Evolutionary conservation across 352 stramenopile species (phyloP).

Genomic region (Globisporangium iwayamae): DNA sequence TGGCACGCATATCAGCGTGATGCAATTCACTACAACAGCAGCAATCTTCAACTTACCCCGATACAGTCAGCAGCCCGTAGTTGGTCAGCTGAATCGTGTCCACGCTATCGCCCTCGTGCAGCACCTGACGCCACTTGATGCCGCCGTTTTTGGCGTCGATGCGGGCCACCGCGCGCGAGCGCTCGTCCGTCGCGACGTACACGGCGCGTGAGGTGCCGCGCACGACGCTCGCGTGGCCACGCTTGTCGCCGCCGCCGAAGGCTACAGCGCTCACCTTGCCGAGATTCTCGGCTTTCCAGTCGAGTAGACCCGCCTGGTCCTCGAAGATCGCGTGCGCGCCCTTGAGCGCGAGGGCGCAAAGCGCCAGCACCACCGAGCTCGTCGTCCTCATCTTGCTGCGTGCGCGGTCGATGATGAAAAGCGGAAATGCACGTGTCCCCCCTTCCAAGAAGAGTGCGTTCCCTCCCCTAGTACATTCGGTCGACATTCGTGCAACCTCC

Average conservation of each 20-base stretch:
- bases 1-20: neutral
- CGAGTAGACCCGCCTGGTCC: slow-evolving; percentile 75
- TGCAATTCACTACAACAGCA: neutral
- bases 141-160: slow-evolving; percentile 64
- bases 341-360: slow-evolving; percentile 21
- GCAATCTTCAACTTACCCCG: slow-evolving; percentile 31
- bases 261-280: slow-evolving; percentile 45
- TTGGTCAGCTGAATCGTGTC: slow-evolving; percentile 70
- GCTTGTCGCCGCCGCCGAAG: slow-evolving; percentile 46
- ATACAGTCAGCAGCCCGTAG: slow-evolving; percentile 61
- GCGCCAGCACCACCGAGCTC: slow-evolving; percentile 18
- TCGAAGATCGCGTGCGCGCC: slow-evolving; percentile 46
- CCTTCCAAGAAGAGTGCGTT: neutral
- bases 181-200: slow-evolving; percentile 69
- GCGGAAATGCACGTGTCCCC: slow-evolving; percentile 8
- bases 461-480: neutral
- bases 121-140: slow-evolving; percentile 75
- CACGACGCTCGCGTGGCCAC: slow-evolving; percentile 29
- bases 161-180: slow-evolving; percentile 55
- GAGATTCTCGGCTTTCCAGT: slow-evolving; percentile 72
- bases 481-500: slow-evolving; percentile 6
- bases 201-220: slow-evolving; percentile 43
- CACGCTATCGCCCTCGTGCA: slow-evolving; percentile 53
- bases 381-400: slow-evolving; percentile 4
- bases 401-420: neutral